phyloP scores from a whole-genome alignment of 192 early-diverging fungal species.

The Coemansia sp. region DNA sequence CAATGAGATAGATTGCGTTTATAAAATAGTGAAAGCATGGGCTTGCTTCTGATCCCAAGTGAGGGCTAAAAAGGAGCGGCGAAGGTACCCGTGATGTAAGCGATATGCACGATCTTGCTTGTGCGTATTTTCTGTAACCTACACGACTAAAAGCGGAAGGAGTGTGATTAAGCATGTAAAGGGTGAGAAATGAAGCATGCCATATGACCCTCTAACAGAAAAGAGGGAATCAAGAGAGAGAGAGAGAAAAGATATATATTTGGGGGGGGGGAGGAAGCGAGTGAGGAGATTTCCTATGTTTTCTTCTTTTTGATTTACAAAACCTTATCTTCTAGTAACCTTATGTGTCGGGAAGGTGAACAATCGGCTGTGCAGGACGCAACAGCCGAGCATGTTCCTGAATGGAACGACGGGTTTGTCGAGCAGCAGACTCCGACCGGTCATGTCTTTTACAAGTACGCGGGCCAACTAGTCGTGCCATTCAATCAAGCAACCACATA shows the following conservation, averaged over 20 bases:
- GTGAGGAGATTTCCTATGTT: too few relatives aligned
- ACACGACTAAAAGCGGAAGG: too few relatives aligned
- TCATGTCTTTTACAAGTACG: constrained; percentile 5
- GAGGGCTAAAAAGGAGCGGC: too few relatives aligned
- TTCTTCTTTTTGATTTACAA: constrained; percentile 1
- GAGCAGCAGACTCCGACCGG: background rate
- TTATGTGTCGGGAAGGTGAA: background rate
- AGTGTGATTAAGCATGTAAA: background rate
- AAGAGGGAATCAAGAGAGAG: too few relatives aligned
- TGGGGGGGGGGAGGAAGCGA: too few relatives aligned
- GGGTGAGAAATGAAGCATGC: background rate
- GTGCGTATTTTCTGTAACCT: too few relatives aligned
- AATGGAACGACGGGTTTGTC: background rate
- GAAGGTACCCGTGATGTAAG: background rate
- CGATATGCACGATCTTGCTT: background rate
- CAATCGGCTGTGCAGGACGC: background rate
- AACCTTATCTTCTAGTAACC: background rate
- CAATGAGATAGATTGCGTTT: too few relatives aligned
- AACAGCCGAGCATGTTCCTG: background rate
- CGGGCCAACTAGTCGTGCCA: constrained; percentile 1
- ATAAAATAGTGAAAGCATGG: too few relatives aligned
- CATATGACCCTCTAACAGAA: background rate
- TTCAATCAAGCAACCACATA: constrained; percentile 25
- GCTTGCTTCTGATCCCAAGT: too few relatives aligned
- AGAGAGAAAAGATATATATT: too few relatives aligned